Percentiles rank a stretch among this genome's conserved stretches.
These are phyloP conservation scores for Elongisporangium anandrum DNA, from an alignment of 352 stramenopile species.

Conservation along the genomic window DNA sequence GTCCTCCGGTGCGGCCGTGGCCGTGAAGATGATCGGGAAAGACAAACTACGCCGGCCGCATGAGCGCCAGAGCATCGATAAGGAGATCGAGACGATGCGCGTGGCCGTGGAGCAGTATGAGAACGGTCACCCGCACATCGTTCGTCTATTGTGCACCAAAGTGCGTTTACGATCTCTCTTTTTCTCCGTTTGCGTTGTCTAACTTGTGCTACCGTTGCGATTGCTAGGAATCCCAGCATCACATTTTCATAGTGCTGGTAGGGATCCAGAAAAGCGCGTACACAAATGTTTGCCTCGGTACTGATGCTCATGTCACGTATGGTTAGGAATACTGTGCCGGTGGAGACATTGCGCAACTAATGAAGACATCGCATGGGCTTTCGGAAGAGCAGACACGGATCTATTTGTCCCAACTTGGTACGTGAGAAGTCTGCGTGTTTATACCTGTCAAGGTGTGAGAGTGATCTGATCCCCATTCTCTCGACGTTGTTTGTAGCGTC, in stretches of 20 bases:
- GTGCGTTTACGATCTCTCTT: neutral
- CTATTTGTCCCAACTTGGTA: conserved; percentile 79
- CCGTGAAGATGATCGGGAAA: conserved; percentile 79
- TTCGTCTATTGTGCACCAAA: conserved; percentile 75
- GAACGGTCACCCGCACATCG: conserved; percentile 82
- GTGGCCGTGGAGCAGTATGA: conserved; percentile 83
- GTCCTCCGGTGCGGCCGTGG: conserved; percentile 66
- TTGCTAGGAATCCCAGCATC: conserved; percentile 51
- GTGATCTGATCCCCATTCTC: no score
- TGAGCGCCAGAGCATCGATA: conserved; percentile 78
- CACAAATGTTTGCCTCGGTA: neutral
- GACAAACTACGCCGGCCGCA: conserved; percentile 66
- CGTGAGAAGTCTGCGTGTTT: conserved; percentile 7
- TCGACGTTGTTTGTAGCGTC: conserved; percentile 48
- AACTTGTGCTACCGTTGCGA: neutral
- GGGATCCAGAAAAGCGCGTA: neutral
- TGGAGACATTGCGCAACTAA: conserved; percentile 64
- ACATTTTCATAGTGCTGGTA: conserved; percentile 83
- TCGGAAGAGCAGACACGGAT: conserved; percentile 61
- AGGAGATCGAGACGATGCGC: conserved; percentile 84
- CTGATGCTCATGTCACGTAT: neutral
- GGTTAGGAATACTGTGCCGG: conserved; percentile 74
- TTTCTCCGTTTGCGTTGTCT: neutral
- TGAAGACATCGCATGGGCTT: conserved; percentile 61
- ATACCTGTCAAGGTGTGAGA: no score